Percentiles rank a stretch among this genome's conserved stretches.
Conservation (phyloP, 2,329 filamentous ascomycete species). For the Sporothrix pallida region DNA sequence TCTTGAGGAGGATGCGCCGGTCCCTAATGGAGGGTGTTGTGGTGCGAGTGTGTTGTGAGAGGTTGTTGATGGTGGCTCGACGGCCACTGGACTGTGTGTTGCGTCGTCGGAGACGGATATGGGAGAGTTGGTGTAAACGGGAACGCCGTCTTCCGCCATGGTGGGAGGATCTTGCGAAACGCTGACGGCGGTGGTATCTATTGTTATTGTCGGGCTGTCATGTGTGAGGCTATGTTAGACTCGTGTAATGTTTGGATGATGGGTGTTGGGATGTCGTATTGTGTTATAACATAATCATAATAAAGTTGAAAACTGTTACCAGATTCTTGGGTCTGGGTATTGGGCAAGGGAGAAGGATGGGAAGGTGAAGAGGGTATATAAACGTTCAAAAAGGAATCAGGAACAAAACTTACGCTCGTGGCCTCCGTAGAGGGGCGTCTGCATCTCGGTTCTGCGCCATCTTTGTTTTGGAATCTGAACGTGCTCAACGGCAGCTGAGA, state of each 20-base stretch:
- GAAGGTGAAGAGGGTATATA: constrained; percentile 19
- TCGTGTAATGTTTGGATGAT: neutral
- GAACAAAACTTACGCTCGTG: constrained; percentile 29
- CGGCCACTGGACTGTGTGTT: constrained; percentile 45
- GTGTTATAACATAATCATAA: neutral
- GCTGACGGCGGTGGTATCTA: constrained; percentile 56
- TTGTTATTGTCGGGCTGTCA: constrained; percentile 59
- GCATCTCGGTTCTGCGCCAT: constrained; percentile 31
- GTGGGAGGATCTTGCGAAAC: constrained; percentile 41
- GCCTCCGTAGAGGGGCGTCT: constrained; percentile 31
- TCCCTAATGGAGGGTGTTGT: constrained; percentile 44
- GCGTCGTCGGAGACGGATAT: constrained; percentile 49
- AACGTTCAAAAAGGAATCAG: neutral
- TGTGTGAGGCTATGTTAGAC: constrained; percentile 14
- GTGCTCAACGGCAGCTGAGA: constrained; percentile 11
- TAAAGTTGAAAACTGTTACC: neutral
- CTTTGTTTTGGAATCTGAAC: constrained; percentile 25
- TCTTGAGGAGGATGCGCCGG: constrained; percentile 23
- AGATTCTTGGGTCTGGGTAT: neutral
- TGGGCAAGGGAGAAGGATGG: neutral
- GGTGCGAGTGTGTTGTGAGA: constrained; percentile 34
- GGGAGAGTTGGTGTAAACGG: constrained; percentile 44
- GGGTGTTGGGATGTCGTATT: neutral
- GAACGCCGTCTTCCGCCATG: constrained; percentile 44
- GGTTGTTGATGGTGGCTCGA: constrained; percentile 9